Evolutionary conservation across 2,329 filamentous ascomycete genomes (phyloP).

Genomic region (Diaporthe humulicola): DNA sequence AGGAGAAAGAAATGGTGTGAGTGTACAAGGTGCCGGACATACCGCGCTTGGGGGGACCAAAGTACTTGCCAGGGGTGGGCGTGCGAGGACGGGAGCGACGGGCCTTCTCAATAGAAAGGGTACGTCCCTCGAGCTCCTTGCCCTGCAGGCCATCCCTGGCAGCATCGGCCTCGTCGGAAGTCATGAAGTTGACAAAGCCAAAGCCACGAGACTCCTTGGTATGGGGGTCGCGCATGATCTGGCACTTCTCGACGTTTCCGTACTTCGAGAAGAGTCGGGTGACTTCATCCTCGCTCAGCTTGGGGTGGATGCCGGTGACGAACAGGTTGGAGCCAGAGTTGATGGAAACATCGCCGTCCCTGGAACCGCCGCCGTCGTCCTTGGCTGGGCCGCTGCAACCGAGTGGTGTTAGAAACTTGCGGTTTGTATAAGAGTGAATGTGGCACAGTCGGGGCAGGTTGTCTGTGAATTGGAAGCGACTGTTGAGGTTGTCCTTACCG

Average conservation of each 20-base stretch:
- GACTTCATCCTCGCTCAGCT: slow-evolving; percentile 89
- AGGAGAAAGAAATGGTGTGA: slow-evolving; percentile 56
- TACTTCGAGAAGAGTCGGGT: slow-evolving; percentile 98
- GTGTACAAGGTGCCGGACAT: slow-evolving; percentile 59
- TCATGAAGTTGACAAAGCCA: slow-evolving; percentile 99
- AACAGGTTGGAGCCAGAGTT: slow-evolving; percentile 99
- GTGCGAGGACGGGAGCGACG: slow-evolving; percentile 94
- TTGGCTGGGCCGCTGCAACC: slow-evolving; percentile 58
- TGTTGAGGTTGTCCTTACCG: slow-evolving; percentile 55
- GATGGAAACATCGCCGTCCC: slow-evolving; percentile 75
- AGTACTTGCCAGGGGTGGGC: slow-evolving; percentile 98
- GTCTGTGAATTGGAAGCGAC: not conserved
- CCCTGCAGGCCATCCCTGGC: slow-evolving; percentile 97
- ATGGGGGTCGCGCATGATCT: slow-evolving; percentile 99
- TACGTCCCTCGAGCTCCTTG: slow-evolving; percentile 94
- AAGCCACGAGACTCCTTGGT: slow-evolving; percentile 99
- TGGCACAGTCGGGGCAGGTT: slow-evolving; percentile 37
- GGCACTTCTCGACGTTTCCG: slow-evolving; percentile 98
- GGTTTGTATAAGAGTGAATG: slow-evolving; percentile 27
- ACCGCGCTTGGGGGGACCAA: slow-evolving; percentile 98
- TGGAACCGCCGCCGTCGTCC: slow-evolving; percentile 62
- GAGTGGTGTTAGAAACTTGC: slow-evolving; percentile 16
- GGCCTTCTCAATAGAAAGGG: slow-evolving; percentile 98
- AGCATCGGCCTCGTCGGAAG: slow-evolving; percentile 93
- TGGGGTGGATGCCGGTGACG: slow-evolving; percentile 97